Percentiles rank a stretch among this genome's conserved stretches.
phyloP scores from a whole-genome alignment of 805 yeast genomes.

The Suhomyces kilbournensis region DNA sequence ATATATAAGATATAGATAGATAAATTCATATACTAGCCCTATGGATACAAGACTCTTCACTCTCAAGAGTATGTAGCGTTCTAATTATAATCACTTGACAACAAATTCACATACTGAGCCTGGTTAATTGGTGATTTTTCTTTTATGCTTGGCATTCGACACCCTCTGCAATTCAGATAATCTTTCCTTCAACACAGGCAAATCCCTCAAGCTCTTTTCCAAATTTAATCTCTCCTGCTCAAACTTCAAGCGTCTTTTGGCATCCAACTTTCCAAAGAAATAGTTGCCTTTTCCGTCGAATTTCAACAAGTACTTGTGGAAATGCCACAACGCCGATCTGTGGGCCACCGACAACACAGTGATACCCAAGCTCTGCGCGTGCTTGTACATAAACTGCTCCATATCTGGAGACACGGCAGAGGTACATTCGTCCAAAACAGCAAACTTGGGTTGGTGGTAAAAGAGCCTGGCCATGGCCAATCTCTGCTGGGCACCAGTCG shows the following conservation, averaged over 20 bases:
- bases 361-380: conserved; percentile 75
- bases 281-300: conserved; percentile 84
- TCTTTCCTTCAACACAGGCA: conserved; percentile 63
- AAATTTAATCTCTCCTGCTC: conserved; percentile 75
- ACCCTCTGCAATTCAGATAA: conserved; percentile 61
- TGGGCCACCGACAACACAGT: conserved; percentile 90
- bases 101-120: too few species aligned
- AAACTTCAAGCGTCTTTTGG: conserved; percentile 64
- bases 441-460: conserved; percentile 89
- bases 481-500: conserved; percentile 90
- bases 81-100: too few species aligned
- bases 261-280: conserved; percentile 60
- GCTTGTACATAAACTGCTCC: conserved; percentile 84
- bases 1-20: too few species aligned
- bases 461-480: conserved; percentile 90
- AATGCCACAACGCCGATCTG: conserved; percentile 88
- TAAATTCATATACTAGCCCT: too few species aligned
- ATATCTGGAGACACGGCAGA: conserved; percentile 89
- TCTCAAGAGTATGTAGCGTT: too few species aligned
- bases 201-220: conserved; percentile 68
- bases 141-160: conserved; percentile 38
- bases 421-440: conserved; percentile 93
- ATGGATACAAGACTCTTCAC: too few species aligned
- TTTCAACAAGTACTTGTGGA: conserved; percentile 77
- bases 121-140: too few species aligned